Conservation (phyloP, 352 stramenopile genomes). For the Phytopythium sindhum region DNA sequence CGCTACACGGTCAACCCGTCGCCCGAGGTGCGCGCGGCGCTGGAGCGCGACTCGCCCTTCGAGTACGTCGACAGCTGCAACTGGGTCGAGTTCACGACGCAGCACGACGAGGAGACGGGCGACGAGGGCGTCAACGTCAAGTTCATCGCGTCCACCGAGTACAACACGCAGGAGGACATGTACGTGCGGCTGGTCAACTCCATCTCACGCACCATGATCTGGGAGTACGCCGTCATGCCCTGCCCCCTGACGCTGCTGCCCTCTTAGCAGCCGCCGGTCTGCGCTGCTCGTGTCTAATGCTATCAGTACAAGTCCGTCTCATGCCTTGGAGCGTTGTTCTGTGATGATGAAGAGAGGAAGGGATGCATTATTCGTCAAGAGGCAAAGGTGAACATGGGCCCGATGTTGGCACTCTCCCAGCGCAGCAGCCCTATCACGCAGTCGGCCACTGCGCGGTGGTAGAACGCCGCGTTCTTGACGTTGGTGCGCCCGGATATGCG, state of each 20-base stretch:
- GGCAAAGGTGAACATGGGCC: conserved; percentile 34
- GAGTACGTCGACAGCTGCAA: conserved; percentile 54
- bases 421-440: conserved; percentile 46
- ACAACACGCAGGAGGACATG: conserved; percentile 57
- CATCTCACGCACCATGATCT: conserved; percentile 48
- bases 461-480: conserved; percentile 9
- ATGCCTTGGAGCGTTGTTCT: too few relatives aligned
- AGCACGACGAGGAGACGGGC: conserved; percentile 23
- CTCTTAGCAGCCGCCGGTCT: neutral
- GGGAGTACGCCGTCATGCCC: conserved; percentile 50
- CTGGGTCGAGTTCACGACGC: conserved; percentile 48
- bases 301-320: neutral
- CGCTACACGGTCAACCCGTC: conserved; percentile 55
- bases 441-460: conserved; percentile 30
- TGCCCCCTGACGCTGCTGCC: conserved; percentile 20
- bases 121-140: conserved; percentile 50
- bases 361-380: neutral
- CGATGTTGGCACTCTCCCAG: conserved; percentile 56
- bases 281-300: neutral
- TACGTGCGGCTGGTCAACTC: conserved; percentile 48
- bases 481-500: conserved; percentile 21
- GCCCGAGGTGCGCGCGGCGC: conserved; percentile 28
- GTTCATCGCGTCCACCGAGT: conserved; percentile 56
- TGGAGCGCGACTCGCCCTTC: conserved; percentile 32
- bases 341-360: neutral